Conservation (phyloP, 2,329 filamentous ascomycete genomes). For the Aureobasidium sp. region DNA sequence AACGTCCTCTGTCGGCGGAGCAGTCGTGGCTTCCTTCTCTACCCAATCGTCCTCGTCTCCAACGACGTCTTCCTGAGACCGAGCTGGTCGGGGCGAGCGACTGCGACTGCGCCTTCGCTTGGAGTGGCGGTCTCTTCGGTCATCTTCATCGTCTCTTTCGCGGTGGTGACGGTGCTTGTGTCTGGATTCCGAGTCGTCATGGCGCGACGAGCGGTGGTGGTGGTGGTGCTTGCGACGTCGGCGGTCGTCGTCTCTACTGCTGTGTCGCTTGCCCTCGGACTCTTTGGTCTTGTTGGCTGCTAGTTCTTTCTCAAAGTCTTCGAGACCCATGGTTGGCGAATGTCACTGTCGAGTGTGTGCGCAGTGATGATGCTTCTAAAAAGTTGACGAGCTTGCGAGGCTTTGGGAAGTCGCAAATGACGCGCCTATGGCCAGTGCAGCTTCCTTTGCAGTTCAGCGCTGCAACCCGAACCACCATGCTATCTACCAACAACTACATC, state of each 20-base stretch:
- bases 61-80: conserved; percentile 34
- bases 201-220: conserved; percentile 39
- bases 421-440: not conserved
- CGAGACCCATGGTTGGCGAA: conserved; percentile 42
- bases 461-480: no score
- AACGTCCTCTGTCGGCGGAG: conserved; percentile 33
- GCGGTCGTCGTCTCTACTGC: conserved; percentile 29
- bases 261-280: conserved; percentile 39
- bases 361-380: not conserved
- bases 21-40: conserved; percentile 35
- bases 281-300: conserved; percentile 55
- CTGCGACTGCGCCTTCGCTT: conserved; percentile 24
- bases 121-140: conserved; percentile 27
- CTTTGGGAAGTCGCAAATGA: not conserved
- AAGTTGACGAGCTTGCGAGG: not conserved
- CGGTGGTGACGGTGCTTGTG: conserved; percentile 55
- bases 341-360: no score
- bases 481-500: not conserved
- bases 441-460: not conserved
- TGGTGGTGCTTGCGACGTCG: conserved; percentile 36
- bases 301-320: conserved; percentile 71
- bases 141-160: conserved; percentile 34
- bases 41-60: conserved; percentile 34
- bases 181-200: conserved; percentile 31
- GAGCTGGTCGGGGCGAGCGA: conserved; percentile 24